A percentile compares a stretch with the other conserved stretches of the same genome.
Conservation (phyloP, 2,329 filamentous ascomycete species). For the Cadophora malorum region DNA sequence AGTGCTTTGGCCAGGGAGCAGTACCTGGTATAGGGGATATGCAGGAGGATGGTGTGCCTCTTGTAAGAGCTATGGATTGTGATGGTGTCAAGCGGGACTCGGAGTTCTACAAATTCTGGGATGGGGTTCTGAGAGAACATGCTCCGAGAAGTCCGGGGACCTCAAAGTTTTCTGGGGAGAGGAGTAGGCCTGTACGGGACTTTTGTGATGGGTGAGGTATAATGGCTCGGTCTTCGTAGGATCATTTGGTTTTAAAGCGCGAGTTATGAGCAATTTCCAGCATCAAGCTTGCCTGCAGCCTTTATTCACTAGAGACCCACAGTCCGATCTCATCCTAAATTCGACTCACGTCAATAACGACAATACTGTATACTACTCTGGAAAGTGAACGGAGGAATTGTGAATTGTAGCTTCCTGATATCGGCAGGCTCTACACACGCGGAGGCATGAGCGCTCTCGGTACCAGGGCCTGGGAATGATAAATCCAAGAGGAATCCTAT, state of each 20-base stretch:
- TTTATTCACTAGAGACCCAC: too few relatives aligned
- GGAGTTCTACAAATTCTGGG: slow-evolving; percentile 24
- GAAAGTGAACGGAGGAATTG: too few relatives aligned
- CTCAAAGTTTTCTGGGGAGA: not conserved
- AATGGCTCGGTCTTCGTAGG: not conserved
- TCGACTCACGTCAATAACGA: too few relatives aligned
- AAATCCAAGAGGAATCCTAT: too few relatives aligned
- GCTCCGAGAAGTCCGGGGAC: not conserved
- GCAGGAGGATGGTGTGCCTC: not conserved
- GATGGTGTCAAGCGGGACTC: slow-evolving; percentile 15
- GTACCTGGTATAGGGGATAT: not conserved
- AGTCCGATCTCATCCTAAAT: too few relatives aligned
- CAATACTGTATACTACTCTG: too few relatives aligned
- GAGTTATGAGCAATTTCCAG: too few relatives aligned
- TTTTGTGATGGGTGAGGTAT: not conserved
- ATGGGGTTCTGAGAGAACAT: slow-evolving; percentile 23
- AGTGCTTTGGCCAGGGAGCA: slow-evolving; percentile 1
- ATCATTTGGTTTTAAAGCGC: not conserved
- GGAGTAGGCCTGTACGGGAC: not conserved
- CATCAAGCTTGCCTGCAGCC: too few relatives aligned
- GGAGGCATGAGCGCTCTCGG: too few relatives aligned
- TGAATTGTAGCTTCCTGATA: too few relatives aligned
- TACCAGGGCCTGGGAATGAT: too few relatives aligned
- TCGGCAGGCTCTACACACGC: too few relatives aligned
- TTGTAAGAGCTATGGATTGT: not conserved